Base-by-base conservation (phyloP, 2,329 filamentous ascomycete genomes). In the Clarireedia homoeocarpa region DNA sequence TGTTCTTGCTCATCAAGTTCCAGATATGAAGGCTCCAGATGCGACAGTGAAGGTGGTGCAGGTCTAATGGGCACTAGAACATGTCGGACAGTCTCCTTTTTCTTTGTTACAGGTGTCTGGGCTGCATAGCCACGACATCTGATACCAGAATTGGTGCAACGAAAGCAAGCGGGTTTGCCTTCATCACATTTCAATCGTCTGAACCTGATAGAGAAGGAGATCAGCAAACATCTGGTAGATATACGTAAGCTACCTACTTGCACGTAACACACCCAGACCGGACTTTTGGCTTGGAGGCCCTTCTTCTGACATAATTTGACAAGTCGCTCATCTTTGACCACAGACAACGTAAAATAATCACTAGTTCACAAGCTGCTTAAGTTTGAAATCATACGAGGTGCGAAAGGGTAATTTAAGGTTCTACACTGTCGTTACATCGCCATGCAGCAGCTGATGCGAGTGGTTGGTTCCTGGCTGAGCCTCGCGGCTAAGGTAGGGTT, bases 121-220 rank as follows among this genome's bases (percentile, higher is more conserved):
- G 58, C 47, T 14, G 59, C 55, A 49, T 67, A 68, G 27, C 66
- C 66, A 58, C 67, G 64, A 55, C 65, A 67, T 23, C 59, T 57
- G 60, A 63, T 63, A 14, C 65, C 64, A 6, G 63, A 63, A 45
- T 65, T 65, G 9, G 57, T 44, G 45, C 65, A 67, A 34, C 64
- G 60, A 46, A 59, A 48, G 38, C 65, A 67, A 24, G 58, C 59
- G 10, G 65, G 65, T 36, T 59, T 60, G 23, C 62, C 64, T 49
- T 67, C 65, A n/a, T 62, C 65, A 30, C 65, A 67, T 58, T 67
- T 67, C 5, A 68, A 57, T 58, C 65, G 62, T 47, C 66, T 56
- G 38, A 67, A 66, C 54, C 64, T 65, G 27, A 34, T 49, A 10
- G 46, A 46, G 30, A 36, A 12, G 39, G 44, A 15, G 24, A 24